Percentiles rank a stretch among this genome's conserved stretches.
These are phyloP conservation scores for Xylaria flabelliformis DNA, from an alignment of 495 filamentous ascomycete species.

Conservation along the genomic window DNA sequence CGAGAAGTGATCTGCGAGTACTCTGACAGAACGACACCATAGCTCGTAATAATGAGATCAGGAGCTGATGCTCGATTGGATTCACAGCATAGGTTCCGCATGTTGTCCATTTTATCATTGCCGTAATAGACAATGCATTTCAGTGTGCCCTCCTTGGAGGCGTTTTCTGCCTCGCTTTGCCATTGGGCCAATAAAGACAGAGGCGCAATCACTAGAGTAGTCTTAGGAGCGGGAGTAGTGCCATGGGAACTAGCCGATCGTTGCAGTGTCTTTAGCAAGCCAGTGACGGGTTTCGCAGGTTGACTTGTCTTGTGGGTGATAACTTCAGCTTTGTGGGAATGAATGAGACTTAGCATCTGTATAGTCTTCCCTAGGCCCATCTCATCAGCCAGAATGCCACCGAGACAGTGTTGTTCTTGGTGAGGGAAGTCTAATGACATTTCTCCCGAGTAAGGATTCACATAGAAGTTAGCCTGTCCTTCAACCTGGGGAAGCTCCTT, in stretches of 20 bases:
- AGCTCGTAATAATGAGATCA: conserved; percentile 93
- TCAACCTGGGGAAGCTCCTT: conserved; percentile 68
- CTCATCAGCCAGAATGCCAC: conserved; percentile 92
- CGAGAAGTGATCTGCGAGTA: conserved; percentile 70
- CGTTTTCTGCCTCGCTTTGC: conserved; percentile 92
- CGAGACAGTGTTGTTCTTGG: conserved; percentile 93
- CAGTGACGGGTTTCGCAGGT: conserved; percentile 42
- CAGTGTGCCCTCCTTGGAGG: conserved; percentile 79
- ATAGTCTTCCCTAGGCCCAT: conserved; percentile 95
- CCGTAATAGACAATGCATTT: conserved; percentile 92
- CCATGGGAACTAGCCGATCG: conserved; percentile 60
- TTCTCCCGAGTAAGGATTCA: conserved; percentile 96
- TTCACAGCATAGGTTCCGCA: conserved; percentile 77
- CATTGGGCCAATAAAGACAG: conserved; percentile 95
- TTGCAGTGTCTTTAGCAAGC: conserved; percentile 53
- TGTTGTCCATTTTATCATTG: conserved; percentile 74
- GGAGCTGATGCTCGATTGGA: conserved; percentile 77
- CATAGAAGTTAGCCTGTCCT: conserved; percentile 78
- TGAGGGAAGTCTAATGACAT: conserved; percentile 89
- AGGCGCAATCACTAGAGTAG: conserved; percentile 92
- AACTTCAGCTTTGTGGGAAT: conserved; percentile 73
- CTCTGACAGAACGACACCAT: conserved; percentile 89
- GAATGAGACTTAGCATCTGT: conserved; percentile 93
- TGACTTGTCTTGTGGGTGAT: conserved; percentile 39
- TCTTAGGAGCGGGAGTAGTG: conserved; percentile 76